Conservation (phyloP, 73 alveolate species). For the Urostyla sp. region DNA sequence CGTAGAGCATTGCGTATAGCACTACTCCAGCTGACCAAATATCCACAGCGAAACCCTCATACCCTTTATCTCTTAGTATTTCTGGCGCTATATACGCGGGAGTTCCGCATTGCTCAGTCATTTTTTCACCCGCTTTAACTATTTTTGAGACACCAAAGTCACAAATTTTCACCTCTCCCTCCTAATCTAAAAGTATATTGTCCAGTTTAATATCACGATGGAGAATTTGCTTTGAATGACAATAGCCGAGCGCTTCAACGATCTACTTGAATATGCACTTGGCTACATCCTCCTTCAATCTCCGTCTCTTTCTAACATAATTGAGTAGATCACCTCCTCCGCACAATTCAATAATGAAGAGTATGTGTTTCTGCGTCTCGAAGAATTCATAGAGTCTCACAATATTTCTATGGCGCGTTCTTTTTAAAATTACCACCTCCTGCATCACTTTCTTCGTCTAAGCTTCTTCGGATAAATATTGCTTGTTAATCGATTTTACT, state of each 20-base stretch:
- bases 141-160: slow-evolving; percentile 89
- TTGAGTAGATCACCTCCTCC: slow-evolving; percentile 89
- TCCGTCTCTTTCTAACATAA: slow-evolving; percentile 66
- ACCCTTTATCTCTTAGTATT: slow-evolving; percentile 81
- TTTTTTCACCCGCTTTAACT: slow-evolving; percentile 60
- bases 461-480: slow-evolving; percentile 63
- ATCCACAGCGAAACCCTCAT: slow-evolving; percentile 89
- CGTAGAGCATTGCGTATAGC: slow-evolving; percentile 85
- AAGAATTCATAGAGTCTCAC: slow-evolving; percentile 65
- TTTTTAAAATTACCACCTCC: slow-evolving; percentile 65
- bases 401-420: slow-evolving; percentile 56
- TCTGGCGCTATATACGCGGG: slow-evolving; percentile 94
- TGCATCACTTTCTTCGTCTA: slow-evolving; percentile 63
- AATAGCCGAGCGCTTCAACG: slow-evolving; percentile 77
- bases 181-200: slow-evolving; percentile 80
- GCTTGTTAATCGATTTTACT: slow-evolving; percentile 84
- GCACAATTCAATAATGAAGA: slow-evolving; percentile 94
- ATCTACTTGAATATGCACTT: slow-evolving; percentile 76
- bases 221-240: slow-evolving; percentile 72
- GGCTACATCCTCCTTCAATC: slow-evolving; percentile 73
- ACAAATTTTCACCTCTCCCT: slow-evolving; percentile 81
- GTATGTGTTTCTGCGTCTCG: slow-evolving; percentile 90
- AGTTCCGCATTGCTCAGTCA: slow-evolving; percentile 91
- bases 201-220: slow-evolving; percentile 88
- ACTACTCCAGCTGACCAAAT: slow-evolving; percentile 92